A percentile compares a stretch with the other conserved stretches of the same genome.
These are phyloP conservation scores for Chrysanthemum makinoi DNA, from an alignment of 129 eudicot genomes.

Conservation along the genomic window DNA sequence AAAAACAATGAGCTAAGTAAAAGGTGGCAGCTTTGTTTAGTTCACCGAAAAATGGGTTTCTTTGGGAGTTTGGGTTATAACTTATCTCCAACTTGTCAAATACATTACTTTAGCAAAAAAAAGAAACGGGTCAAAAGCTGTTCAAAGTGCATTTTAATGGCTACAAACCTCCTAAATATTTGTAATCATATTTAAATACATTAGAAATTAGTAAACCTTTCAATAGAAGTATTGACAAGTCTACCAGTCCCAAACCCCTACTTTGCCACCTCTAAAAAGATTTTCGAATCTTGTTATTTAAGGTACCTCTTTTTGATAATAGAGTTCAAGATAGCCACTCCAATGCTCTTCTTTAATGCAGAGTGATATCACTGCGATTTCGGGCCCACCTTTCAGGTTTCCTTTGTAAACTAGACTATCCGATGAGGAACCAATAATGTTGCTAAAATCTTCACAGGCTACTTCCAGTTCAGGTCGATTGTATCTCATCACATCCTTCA, in stretches of 20 bases:
- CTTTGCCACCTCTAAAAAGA: constrained; percentile 1
- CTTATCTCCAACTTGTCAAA: neutral
- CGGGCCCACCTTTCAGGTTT: constrained; percentile 84
- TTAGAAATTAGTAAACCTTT: neutral
- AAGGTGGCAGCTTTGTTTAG: neutral
- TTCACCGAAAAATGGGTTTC: neutral
- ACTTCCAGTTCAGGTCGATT: constrained; percentile 88
- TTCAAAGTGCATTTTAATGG: neutral
- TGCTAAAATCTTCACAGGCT: constrained; percentile 99
- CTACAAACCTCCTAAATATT: no score
- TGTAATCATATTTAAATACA: neutral
- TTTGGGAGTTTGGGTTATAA: neutral
- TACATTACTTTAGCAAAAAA: neutral
- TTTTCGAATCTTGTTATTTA: constrained; percentile 4
- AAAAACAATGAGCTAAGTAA: neutral
- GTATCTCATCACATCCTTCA: constrained; percentile 69
- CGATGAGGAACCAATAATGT: constrained; percentile 87
- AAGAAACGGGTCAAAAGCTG: neutral
- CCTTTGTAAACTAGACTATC: constrained; percentile 97
- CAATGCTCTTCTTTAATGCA: constrained; percentile 91
- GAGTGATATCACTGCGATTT: constrained; percentile 90
- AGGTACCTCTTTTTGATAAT: constrained; percentile 87
- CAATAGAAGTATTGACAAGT: neutral
- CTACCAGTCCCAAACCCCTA: neutral
- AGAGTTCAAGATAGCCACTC: constrained; percentile 87